Evolutionary conservation across 441 rosid genomes (phyloP), one percentile per base, ranked within the genome.

Genomic region (Erysimum pusillum): DNA sequence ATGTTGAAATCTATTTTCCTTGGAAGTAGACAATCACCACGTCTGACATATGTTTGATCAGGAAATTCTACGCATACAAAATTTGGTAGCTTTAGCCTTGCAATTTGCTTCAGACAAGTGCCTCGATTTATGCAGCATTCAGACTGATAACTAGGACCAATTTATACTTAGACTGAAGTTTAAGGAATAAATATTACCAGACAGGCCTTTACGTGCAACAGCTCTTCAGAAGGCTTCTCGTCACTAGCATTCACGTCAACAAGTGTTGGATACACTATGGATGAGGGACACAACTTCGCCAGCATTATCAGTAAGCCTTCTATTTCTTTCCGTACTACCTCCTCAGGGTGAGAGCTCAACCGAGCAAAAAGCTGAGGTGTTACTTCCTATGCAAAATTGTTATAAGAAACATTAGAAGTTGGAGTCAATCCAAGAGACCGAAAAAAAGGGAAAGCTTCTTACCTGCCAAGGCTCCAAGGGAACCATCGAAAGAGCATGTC

Each of bases 401-500:
- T 41, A 61, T 57, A 41, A 73, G 63, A 71, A 65, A 63, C 52
- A 69, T 51, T 62, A 49, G 64, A 69, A 62, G 14, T 42, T 76
- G 14, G 42, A 52, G 38, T 61, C 8, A 48, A 69, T 51, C 42
- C 51, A 25, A 63, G 80, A 75, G 60, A 57, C 69, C 42, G 2
- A 75, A 76, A 60, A 25, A 31, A 63, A 70, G 57, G 71, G 73
- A 75, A 64, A 74, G 75, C 62, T 77, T 54, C 76, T 77, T 73
- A 89, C 99, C 98, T 96, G 99, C 99, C 99, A 96, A 71, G 99
- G 88, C 75, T 86, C 83, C 86, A 93, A 74, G 80, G 99, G 97
- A 82, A 91, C 85, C 67, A 86, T 78, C 69, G 95, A 90, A 80
- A 96, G 99, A 69, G 90, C 89, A 76, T 85, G 84, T 83, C 83